Conservation (phyloP, 768 basidiomycete species). For the Amanita inopinata region DNA sequence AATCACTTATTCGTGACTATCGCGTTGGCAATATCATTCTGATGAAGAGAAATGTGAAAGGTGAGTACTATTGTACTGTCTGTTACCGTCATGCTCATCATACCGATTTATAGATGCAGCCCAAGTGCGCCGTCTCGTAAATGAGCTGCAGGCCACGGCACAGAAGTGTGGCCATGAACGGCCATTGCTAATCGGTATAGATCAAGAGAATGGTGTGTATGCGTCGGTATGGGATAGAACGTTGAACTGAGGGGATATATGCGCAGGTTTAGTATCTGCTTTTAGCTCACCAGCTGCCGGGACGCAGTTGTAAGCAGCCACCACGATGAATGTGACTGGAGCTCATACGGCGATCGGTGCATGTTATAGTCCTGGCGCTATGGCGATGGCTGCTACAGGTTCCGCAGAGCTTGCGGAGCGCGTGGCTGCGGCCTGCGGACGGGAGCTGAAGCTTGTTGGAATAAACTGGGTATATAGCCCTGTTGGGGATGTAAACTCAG, state of each 20-base stretch:
- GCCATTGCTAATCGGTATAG: conserved; percentile 59
- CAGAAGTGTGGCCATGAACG: conserved; percentile 42
- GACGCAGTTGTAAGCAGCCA: conserved; percentile 50
- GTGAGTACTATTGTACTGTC: conserved; percentile 19
- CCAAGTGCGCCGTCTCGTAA: conserved; percentile 40
- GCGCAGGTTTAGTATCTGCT: conserved; percentile 56
- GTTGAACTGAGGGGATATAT: not conserved
- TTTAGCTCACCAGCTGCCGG: conserved; percentile 48
- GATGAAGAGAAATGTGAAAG: conserved; percentile 57
- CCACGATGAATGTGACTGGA: not conserved
- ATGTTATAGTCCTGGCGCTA: conserved; percentile 54
- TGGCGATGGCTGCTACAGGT: conserved; percentile 56
- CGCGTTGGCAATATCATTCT: conserved; percentile 59
- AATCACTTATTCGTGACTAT: conserved; percentile 50
- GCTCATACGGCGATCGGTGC: not conserved
- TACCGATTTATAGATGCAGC: conserved; percentile 28
- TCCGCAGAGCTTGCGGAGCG: conserved; percentile 33
- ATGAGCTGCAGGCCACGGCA: conserved; percentile 44
- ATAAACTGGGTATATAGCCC: conserved; percentile 70
- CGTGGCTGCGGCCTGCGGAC: conserved; percentile 37
- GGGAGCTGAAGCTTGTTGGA: conserved; percentile 49
- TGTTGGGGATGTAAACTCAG: conserved; percentile 65
- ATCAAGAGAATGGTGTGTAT: conserved; percentile 67
- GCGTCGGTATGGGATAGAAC: too few relatives aligned
- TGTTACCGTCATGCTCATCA: not conserved